Base-by-base conservation (phyloP, 2,329 filamentous ascomycete genomes). In the Lachnellula suecica region DNA sequence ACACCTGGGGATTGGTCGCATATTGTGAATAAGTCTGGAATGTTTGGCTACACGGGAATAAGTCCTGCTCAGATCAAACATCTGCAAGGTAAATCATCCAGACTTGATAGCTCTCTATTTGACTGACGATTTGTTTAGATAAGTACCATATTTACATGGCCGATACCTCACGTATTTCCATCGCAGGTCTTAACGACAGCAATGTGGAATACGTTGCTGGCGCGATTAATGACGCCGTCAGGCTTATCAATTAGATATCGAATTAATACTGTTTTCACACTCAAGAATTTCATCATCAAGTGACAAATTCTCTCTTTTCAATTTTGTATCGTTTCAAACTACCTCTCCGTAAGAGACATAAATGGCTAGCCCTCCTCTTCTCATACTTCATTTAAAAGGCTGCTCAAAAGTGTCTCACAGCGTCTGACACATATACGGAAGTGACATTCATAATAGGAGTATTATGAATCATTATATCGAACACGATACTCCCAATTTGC, bases 21-120 rank as follows among this genome's bases (percentile, higher is more conserved):
- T 38, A 60, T 74, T 7, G 57, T 69, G 0, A 64, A 63, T 19
- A 71, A 74, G 24, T 70, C 59, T 10, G 71, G 71, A 24, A 74
- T 74, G 71, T 74, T 74, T 58, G 67, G 66, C 0, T 72, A 70
- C 52, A 79, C 78, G 0, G 80, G 79, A 0, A 66, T 83, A 54
- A 74, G 56, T 4, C 72, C 76, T 53, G 53, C 66, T 3, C 78
- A 82, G 57, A 77, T 82, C 8, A 55, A 56, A 3, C 60, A 69
- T 43, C 59, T 57, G 20, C 35, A 54, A 50, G 44, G 47, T 43
- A 38, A 9, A 40, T 38, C 42, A 23, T 35, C 15, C n/a, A n/a
- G n/a, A n/a, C n/a, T n/a, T 42, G 2, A 4, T 40, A 35, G 19
- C 17, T 13, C 4, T 25, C 24, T 23, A 43, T 2, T 5, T 24